Base-by-base conservation (phyloP, 768 basidiomycete genomes). In the Solioccasus polychromus region DNA sequence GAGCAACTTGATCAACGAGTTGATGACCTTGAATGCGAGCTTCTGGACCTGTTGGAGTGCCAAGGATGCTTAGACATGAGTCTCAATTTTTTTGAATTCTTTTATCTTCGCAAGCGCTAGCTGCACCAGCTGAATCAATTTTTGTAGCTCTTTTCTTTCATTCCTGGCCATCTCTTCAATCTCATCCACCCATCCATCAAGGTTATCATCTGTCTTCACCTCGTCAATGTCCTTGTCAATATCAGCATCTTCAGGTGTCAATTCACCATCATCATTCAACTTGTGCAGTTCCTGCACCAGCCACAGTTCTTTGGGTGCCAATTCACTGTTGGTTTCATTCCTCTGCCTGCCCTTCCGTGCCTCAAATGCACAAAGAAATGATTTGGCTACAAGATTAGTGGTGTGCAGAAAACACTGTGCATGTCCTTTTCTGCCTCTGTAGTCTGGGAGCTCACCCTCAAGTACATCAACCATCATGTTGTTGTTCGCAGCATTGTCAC, bases 391-490 rank as follows among this genome's bases (percentile, higher is more conserved):
- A 3, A 43, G 34, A 19, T 43, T 43, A 1, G 34, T 26, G 1
- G 18, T 35, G n/a, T 43, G 42, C 2, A 43, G 18, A 11, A 34
- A 35, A 18, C 34, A 28, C 8, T 12, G 12, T 28, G 28, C 28
- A 28, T 28, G 28, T 28, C 28, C 28, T 28, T 7, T 12, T 39
- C 18, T 9, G 3, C 39, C 26, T 7, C 26, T 12, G 14, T 39
- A 29, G 11, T 17, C 12, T 3, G 18, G 1, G 3, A 39, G 8
- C 11, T 29, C 19, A 30, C 6, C n/a, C 12, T 29, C 38, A 7
- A 39, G 25, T 15, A 9, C 18, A 15, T 9, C 14, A 1, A 68
- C 57, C 67, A 76, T 71, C 0, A 35, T 51, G 44, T 69, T 62
- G 40, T 75, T 75, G 5, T 64, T 3, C 62, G 70, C 6, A 1